A percentile compares a stretch with the other conserved stretches of the same genome.
phyloP scores from a whole-genome alignment of 2,329 filamentous ascomycete genomes.

The Fusarium sp. region DNA sequence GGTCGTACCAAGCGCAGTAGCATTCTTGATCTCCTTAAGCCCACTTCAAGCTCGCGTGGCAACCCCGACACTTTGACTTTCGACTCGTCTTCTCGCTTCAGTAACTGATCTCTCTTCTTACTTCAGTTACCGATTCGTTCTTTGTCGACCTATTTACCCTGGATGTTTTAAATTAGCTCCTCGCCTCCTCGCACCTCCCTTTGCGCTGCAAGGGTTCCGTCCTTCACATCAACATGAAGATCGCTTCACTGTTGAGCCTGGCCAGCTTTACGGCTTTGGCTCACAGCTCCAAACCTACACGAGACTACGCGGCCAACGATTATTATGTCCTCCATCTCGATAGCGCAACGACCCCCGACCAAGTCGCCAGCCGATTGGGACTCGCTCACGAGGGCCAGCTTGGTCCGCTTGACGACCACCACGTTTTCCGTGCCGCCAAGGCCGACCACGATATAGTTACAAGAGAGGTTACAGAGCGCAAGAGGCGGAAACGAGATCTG shows the following conservation, averaged over 20 bases:
- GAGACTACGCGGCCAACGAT: conserved; percentile 84
- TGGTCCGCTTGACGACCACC: conserved; percentile 81
- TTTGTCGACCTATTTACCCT: conserved; percentile 26
- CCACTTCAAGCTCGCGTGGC: conserved; percentile 25
- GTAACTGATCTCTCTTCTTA: conserved; percentile 12
- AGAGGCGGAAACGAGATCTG: conserved; percentile 71
- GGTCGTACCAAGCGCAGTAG: conserved; percentile 12
- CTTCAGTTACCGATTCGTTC: conserved; percentile 16
- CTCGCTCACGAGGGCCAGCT: conserved; percentile 84
- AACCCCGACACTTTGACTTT: conserved; percentile 17
- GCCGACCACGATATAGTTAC: conserved; percentile 70
- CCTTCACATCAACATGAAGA: conserved; percentile 58
- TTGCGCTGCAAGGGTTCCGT: conserved; percentile 36
- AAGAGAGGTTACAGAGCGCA: conserved; percentile 63
- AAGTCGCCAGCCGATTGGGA: conserved; percentile 79
- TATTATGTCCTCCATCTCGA: conserved; percentile 94
- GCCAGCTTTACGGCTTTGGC: conserved; percentile 63
- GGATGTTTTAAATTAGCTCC: conserved; percentile 43
- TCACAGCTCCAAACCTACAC: conserved; percentile 64
- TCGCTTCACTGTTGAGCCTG: conserved; percentile 64
- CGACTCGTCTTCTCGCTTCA: neutral
- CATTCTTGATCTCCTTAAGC: conserved; percentile 18
- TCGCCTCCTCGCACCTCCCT: conserved; percentile 30
- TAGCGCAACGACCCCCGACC: conserved; percentile 70
- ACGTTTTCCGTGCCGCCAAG: conserved; percentile 84